Evolutionary conservation across 1,139 yeast genomes (phyloP), one percentile per base, ranked within the genome.

Genomic region (Tardiomyces digboiensis): DNA sequence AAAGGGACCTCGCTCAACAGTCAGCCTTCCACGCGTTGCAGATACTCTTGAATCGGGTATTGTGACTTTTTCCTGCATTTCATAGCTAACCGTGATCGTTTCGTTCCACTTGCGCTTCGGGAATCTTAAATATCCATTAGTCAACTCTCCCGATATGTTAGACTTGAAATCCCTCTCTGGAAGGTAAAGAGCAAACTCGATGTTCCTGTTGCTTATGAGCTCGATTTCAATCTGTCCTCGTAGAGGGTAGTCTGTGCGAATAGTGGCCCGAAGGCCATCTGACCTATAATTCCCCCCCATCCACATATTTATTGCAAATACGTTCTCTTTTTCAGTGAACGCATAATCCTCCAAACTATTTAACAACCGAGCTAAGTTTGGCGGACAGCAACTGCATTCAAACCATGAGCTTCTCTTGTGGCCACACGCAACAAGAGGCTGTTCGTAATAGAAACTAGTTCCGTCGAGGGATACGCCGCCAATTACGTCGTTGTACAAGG

Each of bases 311-410:
- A 39, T 21, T 7, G 44, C 39, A 8, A 42, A 20, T 7, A 26
- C 16, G 20, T 39, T 22, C 10, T 36, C 37, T 7, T 16, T 20
- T n/a, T 19, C 36, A 7, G 42, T 37, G 23, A 38, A 39, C 6
- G 42, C 41, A 21, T 42, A 42, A 18, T 21, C 16, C 14, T 42
- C 44, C 20, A 42, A 23, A 23, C 44, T 42, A 37, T 42, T 42
- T 12, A 42, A 21, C 14, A 42, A 29, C 10, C 44, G 44, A 19
- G 44, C 39, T 14, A 57, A 55, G 39, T 57, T 57, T 12, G 61
- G 61, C 8, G 61, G 61, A 46, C 61, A 57, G 47, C 61, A 57
- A n/a, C 55, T 47, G 44, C 50, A 45, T 8, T 39, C 45, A 40
- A 57, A 57, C 61, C 61, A 58, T 16, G 42, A 42, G 42, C 53